Percentiles rank a stretch among this genome's conserved stretches.
Conservation (phyloP, 208 protist genomes). For the Trypanosoma conorhini region DNA sequence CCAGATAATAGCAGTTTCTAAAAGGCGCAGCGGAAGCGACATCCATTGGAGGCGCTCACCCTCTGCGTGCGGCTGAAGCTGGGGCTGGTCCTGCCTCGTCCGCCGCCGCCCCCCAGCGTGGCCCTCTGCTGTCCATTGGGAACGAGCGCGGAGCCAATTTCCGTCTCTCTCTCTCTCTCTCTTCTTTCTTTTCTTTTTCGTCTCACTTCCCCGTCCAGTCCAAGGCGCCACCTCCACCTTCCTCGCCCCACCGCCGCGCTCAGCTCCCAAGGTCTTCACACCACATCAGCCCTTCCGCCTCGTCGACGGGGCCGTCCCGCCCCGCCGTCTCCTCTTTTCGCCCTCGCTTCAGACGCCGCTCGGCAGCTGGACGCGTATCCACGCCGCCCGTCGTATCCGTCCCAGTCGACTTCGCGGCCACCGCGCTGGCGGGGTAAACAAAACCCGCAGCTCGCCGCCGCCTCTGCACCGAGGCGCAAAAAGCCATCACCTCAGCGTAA, state of each 20-base stretch:
- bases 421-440: not conserved
- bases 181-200: not conserved
- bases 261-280: slow-evolving; percentile 19
- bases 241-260: not conserved
- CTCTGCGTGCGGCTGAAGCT: too few relatives aligned
- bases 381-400: not conserved
- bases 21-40: not conserved
- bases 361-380: not conserved
- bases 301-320: not conserved
- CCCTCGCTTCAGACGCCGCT: not conserved
- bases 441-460: slow-evolving; percentile 13
- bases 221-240: too few relatives aligned
- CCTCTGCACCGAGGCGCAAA: slow-evolving; percentile 15
- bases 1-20: not conserved
- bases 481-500: slow-evolving; percentile 43
- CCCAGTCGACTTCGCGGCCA: not conserved
- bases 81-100: not conserved
- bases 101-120: too few relatives aligned
- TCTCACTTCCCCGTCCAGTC: not conserved
- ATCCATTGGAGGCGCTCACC: not conserved
- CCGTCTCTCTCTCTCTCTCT: not conserved
- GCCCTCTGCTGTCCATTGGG: too few relatives aligned
- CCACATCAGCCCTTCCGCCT: slow-evolving; percentile 11
- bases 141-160: not conserved
- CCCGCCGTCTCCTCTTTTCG: not conserved